Percentiles rank a stretch among this genome's conserved stretches.
phyloP scores from a whole-genome alignment of 345 rosid species.

The Sisymbrium altissimum region DNA sequence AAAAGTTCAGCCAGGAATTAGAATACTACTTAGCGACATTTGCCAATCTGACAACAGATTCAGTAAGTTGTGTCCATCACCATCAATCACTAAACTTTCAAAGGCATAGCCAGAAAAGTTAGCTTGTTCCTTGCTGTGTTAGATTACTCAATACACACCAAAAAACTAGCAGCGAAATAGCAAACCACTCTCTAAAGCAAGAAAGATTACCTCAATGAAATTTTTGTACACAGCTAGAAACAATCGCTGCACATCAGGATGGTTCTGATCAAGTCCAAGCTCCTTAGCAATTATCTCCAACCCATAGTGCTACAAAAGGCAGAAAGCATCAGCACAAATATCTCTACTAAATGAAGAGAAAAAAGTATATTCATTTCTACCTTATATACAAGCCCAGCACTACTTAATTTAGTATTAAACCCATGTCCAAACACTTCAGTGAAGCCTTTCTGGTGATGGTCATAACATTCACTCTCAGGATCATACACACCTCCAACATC shows the following conservation, averaged over 20 bases:
- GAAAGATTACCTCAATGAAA: slow-evolving; percentile 68
- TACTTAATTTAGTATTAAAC: slow-evolving; percentile 75
- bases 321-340: background rate
- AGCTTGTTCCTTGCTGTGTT: background rate
- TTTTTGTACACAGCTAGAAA: slow-evolving; percentile 72
- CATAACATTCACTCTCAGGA: slow-evolving; percentile 59
- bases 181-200: background rate
- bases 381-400: slow-evolving; percentile 91
- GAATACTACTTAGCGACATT: background rate
- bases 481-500: slow-evolving; percentile 90
- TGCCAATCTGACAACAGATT: background rate
- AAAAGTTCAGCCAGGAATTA: background rate
- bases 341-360: background rate
- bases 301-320: slow-evolving; percentile 58
- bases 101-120: background rate
- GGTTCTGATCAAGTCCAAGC: slow-evolving; percentile 62
- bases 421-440: slow-evolving; percentile 80
- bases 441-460: slow-evolving; percentile 86
- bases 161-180: background rate
- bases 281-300: slow-evolving; percentile 78
- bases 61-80: background rate
- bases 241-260: slow-evolving; percentile 60
- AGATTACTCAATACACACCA: background rate
- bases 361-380: slow-evolving; percentile 21
- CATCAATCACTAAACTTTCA: background rate